Base-by-base conservation (phyloP, 805 yeast species). In the Vanderwaltozyma tropicalis region DNA sequence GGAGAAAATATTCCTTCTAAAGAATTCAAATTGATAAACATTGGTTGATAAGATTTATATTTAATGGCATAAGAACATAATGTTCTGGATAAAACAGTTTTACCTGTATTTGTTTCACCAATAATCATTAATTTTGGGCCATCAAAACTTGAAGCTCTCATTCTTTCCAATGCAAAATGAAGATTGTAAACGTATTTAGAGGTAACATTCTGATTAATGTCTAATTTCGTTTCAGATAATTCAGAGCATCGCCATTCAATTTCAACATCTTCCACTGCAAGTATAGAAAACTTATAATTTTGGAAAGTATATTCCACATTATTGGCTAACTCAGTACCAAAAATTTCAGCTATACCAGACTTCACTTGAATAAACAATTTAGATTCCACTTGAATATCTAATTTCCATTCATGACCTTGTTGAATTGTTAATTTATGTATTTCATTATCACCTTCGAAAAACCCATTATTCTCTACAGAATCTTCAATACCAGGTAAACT, bases 301-400 rank as follows among this genome's bases (percentile, higher is more conserved):
- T 62, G 58, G 50, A 83, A 77, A 3, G 60, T 53, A 49, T 76
- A 80, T 17, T 76, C 82, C 1, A 70, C 66, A 41, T 81, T 84
- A 31, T 69, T 65, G 2, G 96, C 83, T 18, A 92, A 70, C 56
- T 92, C 99, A 3, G 96, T 85, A 18, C 98, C 99, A 59, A 81
- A 85, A 9, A 87, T 72, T 62, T 92, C 98, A 2, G 85, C 95
- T 2, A 78, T 69, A 3, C 98, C 99, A 11, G 62, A 49, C n/a
- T 59, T 49, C 10, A 64, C 60, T 27, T 61, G 55, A 13, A 68
- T 51, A 5, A 60, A 52, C 35, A 69, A 34, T 40, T 47, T 52
- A 18, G 57, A 66, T 48, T 74, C 76, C 48, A 45, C 60, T 49
- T 42, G 68, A 7, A 57, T 41, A n/a, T 50, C 51, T n/a, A 59